Percentiles rank a stretch among this genome's conserved stretches.
These are phyloP conservation scores for Dioszegia hungarica DNA, from an alignment of 768 basidiomycete genomes.

Conservation along the genomic window DNA sequence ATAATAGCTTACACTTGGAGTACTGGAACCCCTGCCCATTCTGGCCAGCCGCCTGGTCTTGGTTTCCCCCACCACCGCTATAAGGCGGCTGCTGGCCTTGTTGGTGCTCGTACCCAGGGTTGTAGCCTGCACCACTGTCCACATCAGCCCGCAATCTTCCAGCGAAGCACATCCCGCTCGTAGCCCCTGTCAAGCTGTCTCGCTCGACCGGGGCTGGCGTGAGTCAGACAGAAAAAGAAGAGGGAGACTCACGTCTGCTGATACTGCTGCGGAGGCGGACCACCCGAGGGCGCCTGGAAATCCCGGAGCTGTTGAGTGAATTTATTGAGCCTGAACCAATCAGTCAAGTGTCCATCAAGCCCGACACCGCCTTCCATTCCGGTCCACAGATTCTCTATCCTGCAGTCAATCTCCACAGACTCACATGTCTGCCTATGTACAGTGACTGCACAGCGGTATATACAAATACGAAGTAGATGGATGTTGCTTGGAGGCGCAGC, in stretches of 20 bases:
- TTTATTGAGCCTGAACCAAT: slow-evolving; percentile 8
- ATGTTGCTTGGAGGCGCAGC: too few relatives aligned
- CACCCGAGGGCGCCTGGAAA: slow-evolving; percentile 2
- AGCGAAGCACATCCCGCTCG: too few relatives aligned
- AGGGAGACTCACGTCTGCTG: slow-evolving; percentile 19
- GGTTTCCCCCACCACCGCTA: neutral
- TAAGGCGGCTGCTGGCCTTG: slow-evolving; percentile 18
- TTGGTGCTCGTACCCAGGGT: slow-evolving; percentile 14
- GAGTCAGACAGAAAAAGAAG: too few relatives aligned
- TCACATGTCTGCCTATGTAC: too few relatives aligned
- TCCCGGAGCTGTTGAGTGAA: neutral
- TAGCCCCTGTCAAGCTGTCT: neutral
- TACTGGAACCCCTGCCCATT: slow-evolving; percentile 60
- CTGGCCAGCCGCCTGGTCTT: neutral
- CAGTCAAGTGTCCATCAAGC: too few relatives aligned
- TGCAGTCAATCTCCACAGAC: too few relatives aligned
- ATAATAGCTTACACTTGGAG: slow-evolving; percentile 61
- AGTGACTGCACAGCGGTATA: too few relatives aligned
- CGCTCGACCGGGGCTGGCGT: too few relatives aligned
- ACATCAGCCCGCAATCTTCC: too few relatives aligned
- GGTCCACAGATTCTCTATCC: too few relatives aligned
- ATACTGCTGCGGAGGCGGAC: slow-evolving; percentile 22
- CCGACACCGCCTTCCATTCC: too few relatives aligned
- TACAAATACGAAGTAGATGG: too few relatives aligned
- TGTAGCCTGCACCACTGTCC: slow-evolving; percentile 18